These are phyloP conservation scores for Iris pallida DNA, from an alignment of 116 monocot species.

Conservation along the genomic window DNA sequence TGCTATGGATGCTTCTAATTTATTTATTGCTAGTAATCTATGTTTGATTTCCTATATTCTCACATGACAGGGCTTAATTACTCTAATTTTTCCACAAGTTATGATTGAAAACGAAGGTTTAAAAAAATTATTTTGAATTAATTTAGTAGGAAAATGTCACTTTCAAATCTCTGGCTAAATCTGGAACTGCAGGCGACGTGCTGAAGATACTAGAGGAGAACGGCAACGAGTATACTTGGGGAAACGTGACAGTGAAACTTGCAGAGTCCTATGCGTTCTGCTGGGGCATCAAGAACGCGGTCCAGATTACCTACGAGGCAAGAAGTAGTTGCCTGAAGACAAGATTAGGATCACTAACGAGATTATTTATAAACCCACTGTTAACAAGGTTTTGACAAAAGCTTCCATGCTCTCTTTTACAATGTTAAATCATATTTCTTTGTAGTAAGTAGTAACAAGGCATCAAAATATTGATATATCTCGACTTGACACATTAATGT, in stretches of 20 bases:
- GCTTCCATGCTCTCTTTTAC: too few relatives aligned
- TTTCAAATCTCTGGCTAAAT: background rate
- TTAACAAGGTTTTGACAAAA: constrained; percentile 89
- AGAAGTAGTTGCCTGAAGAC: constrained; percentile 91
- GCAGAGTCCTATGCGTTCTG: constrained; percentile 93
- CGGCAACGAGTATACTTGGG: constrained; percentile 78
- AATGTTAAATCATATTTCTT: too few relatives aligned
- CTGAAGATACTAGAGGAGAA: constrained; percentile 91
- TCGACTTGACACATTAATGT: too few relatives aligned
- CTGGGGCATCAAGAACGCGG: constrained; percentile 94
- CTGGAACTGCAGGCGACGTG: constrained; percentile 53
- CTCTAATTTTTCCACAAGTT: too few relatives aligned
- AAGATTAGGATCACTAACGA: constrained; percentile 93
- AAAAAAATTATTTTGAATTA: background rate
- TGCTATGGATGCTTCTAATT: too few relatives aligned
- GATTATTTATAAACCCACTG: constrained; percentile 89
- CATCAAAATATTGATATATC: too few relatives aligned
- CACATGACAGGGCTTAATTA: too few relatives aligned
- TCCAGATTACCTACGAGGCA: constrained; percentile 96
- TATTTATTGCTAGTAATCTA: too few relatives aligned
- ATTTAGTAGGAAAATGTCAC: background rate
- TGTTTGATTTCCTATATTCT: too few relatives aligned
- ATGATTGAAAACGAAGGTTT: too few relatives aligned
- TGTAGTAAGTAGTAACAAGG: too few relatives aligned
- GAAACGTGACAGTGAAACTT: constrained; percentile 83